Base-by-base conservation (phyloP, 768 basidiomycete species). In the Sarcomyxa edulis region DNA sequence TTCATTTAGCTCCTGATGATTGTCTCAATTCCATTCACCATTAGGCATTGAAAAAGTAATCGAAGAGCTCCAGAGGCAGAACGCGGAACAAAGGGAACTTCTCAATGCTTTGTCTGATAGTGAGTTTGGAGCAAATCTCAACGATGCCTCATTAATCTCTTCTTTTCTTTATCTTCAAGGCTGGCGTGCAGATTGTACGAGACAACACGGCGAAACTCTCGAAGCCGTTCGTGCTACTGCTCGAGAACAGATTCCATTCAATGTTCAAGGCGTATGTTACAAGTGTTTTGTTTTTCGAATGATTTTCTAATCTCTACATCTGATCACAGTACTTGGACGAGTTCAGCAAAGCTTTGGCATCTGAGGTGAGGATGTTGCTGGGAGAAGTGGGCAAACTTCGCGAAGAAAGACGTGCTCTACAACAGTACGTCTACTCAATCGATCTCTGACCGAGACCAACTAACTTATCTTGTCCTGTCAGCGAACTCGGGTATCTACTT, bases 341-440 rank as follows among this genome's bases (percentile, higher is more conserved):
- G 40, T 92, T 92, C 62, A 90, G 86, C 58, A 84, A 80, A 55
- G 82, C 89, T 1, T 61, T 92, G 32, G 86, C 89, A 3, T 69
- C 74, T 11, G 89, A 92, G 64, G 88, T 92, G 7, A 78, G 86
- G 21, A 82, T 87, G 72, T 68, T 92, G 10, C 72, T 92, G 7
- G 75, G 72, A 24, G 89, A 92, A 64, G 89, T 91, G 27, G 86
- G 88, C 27, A 85, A 82, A 48, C 65, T 92, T 32, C 77, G 85
- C 4, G 84, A 89, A 59, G 83, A 91, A 51, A 72, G 81, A 50
- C 77, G 88, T 29, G 74, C 71, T 16, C 66, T 90, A 16, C 84
- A 89, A 65, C 77, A 83, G 88, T 91, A 62, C 34, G 85, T n/a
- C n/a, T 74, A 15, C 32, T 21, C 11, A 22, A 11, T 34, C 11